Base-by-base conservation (phyloP, 257 asterid genomes). In the Solanum chmielewskii region DNA sequence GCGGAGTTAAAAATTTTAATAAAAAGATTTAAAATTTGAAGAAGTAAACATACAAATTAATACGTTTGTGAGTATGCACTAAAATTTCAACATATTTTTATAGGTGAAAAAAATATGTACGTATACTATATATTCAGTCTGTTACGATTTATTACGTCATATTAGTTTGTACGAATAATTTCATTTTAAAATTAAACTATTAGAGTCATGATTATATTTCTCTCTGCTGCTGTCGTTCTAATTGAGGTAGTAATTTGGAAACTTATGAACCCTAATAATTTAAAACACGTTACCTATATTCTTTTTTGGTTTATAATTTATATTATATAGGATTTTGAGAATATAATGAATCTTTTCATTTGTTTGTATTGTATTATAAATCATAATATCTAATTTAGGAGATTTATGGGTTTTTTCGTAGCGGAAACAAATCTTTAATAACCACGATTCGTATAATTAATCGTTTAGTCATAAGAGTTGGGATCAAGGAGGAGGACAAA, bases 391-490 rank as follows among this genome's bases (percentile, higher is more conserved):
- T 56, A 6, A 0, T 56, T 56, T 56, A 56, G 62, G 62, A 52
- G 62, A 16, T 52, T 52, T 7, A 52, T 18, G n/a, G 0, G 11
- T 16, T 52, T 52, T 23, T 52, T 6, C 2, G 0, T 52, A 52
- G n/a, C 11, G 2, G 0, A 56, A 56, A 7, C 0, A 7, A 0
- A 56, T 56, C 64, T 56, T 11, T 56, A 56, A 20, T 1, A 2
- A 18, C 3, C 64, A 56, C 64, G 64, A 56, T 20, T 56, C 2
- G 11, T 7, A 4, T 56, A 18, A 56, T 56, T 20, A 56, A 20
- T 20, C 11, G 11, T 56, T 20, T 52, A 52, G 62, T 56, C 13
- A 42, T 42, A 42, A 42, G 47, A 42, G 9, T 42, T 9, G 11
- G 47, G 47, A 11, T 42, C 3, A 42, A 42, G 47, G 13, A 42